These are phyloP conservation scores for Alternaria triticina DNA, from an alignment of 2,329 filamentous ascomycete species.

Conservation along the genomic window DNA sequence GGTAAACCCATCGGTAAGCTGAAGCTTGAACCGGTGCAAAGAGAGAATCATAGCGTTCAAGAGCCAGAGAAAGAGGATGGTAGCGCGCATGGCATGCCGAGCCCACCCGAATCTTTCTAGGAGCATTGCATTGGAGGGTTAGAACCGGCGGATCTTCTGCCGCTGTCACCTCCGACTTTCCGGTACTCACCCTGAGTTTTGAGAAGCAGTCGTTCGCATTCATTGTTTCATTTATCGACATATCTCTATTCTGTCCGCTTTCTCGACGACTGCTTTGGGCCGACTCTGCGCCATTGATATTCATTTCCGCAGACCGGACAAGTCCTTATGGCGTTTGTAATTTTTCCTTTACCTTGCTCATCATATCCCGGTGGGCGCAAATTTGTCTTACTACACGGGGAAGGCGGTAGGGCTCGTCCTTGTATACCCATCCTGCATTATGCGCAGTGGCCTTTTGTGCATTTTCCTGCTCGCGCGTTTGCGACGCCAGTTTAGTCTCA, in stretches of 20 bases:
- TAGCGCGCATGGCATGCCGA: conserved; percentile 76
- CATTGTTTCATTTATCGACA: conserved; percentile 18
- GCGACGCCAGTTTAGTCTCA: conserved; percentile 2
- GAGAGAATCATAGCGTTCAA: conserved; percentile 68
- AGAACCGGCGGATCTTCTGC: not conserved
- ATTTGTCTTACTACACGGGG: conserved; percentile 19
- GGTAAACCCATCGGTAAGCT: conserved; percentile 65
- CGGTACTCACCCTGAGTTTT: not conserved
- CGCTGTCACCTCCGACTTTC: conserved; percentile 1
- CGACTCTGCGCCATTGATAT: not conserved
- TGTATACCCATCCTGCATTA: conserved; percentile 46
- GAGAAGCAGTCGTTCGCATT: conserved; percentile 2
- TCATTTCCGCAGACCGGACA: not conserved
- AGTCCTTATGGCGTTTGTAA: not conserved
- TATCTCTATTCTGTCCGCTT: conserved; percentile 6
- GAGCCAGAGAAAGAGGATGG: conserved; percentile 72
- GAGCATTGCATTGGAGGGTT: not conserved
- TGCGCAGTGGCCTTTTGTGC: conserved; percentile 9
- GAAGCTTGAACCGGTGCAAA: conserved; percentile 55
- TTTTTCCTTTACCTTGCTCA: not conserved
- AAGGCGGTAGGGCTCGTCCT: conserved; percentile 30
- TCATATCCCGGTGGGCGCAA: conserved; percentile 6
- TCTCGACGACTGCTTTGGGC: not conserved
- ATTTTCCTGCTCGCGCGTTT: not conserved
- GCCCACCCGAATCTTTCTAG: conserved; percentile 73